phyloP scores from a whole-genome alignment of 257 asterid species.

The Nicotiana sylvestris region DNA sequence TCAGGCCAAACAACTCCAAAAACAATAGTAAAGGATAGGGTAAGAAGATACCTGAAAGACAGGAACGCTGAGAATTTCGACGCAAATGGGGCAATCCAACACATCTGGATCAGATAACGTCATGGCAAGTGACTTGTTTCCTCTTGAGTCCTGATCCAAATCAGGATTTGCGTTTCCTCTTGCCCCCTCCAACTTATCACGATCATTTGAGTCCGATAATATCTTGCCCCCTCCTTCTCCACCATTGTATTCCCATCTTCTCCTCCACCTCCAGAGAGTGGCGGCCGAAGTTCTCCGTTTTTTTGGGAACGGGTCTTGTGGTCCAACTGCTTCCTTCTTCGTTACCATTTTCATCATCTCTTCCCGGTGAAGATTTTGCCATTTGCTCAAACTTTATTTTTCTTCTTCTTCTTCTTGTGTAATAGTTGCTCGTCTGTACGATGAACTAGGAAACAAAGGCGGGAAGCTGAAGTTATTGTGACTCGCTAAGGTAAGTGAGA shows the following conservation, averaged over 20 bases:
- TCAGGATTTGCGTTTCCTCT: not conserved
- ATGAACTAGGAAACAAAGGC: too few species aligned
- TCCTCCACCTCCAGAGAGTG: not conserved
- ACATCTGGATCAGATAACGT: slow-evolving; percentile 59
- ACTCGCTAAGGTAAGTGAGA: too few species aligned
- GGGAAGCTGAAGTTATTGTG: too few species aligned
- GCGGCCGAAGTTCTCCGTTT: not conserved
- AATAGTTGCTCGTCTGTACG: too few species aligned
- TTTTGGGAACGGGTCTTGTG: not conserved
- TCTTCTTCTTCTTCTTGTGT: not conserved
- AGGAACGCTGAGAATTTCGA: slow-evolving; percentile 47
- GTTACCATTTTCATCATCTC: slow-evolving; percentile 20
- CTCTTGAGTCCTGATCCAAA: not conserved
- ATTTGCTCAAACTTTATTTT: slow-evolving; percentile 1
- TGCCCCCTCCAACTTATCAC: too few species aligned
- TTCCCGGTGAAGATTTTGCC: slow-evolving; percentile 47
- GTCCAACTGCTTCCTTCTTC: slow-evolving; percentile 4
- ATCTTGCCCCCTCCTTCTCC: too few species aligned
- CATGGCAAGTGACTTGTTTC: slow-evolving; percentile 26
- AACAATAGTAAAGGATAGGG: not conserved
- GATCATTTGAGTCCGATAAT: too few species aligned
- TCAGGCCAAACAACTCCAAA: not conserved
- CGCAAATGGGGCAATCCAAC: slow-evolving; percentile 72
- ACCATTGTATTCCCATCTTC: not conserved
- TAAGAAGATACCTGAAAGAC: slow-evolving; percentile 55